phyloP scores from a whole-genome alignment of 225 moss, liverwort and hornwort genomes.

The Sphagnum tenellum region DNA sequence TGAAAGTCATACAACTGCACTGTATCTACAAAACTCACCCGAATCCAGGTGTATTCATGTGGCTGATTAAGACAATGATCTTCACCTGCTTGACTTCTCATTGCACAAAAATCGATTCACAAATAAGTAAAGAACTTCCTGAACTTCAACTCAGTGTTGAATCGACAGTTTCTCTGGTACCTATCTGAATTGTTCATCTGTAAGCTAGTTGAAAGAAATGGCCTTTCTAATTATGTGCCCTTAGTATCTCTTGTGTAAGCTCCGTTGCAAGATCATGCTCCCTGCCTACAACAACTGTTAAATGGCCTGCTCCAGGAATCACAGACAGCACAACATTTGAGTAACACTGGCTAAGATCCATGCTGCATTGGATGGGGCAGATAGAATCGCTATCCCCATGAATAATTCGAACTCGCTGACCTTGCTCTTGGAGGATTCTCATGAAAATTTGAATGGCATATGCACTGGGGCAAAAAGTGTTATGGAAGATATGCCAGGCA shows the following conservation, averaged over 20 bases:
- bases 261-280: slow-evolving; percentile 43
- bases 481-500: slow-evolving; percentile 90
- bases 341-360: slow-evolving; percentile 32
- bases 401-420: slow-evolving; percentile 37
- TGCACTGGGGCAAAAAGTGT: slow-evolving; percentile 73
- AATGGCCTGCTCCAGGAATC: slow-evolving; percentile 42
- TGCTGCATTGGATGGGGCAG: slow-evolving; percentile 51
- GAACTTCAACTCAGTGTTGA: no score
- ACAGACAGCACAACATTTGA: slow-evolving; percentile 48
- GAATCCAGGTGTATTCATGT: no score
- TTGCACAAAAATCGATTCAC: no score
- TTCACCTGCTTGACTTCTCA: no score
- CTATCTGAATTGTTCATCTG: no score
- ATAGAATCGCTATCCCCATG: slow-evolving; percentile 59
- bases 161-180: no score
- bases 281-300: slow-evolving; percentile 45
- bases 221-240: no score
- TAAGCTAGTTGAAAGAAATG: no score
- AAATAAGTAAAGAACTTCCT: no score
- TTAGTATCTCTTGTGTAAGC: slow-evolving; percentile 29
- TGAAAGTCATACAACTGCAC: no score
- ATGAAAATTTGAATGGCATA: slow-evolving; percentile 42
- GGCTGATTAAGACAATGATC: no score
- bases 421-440: slow-evolving; percentile 28
- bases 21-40: no score